These are phyloP conservation scores for Rhodotorula sphaerocarpa DNA, from an alignment of 768 basidiomycete species.

Conservation along the genomic window DNA sequence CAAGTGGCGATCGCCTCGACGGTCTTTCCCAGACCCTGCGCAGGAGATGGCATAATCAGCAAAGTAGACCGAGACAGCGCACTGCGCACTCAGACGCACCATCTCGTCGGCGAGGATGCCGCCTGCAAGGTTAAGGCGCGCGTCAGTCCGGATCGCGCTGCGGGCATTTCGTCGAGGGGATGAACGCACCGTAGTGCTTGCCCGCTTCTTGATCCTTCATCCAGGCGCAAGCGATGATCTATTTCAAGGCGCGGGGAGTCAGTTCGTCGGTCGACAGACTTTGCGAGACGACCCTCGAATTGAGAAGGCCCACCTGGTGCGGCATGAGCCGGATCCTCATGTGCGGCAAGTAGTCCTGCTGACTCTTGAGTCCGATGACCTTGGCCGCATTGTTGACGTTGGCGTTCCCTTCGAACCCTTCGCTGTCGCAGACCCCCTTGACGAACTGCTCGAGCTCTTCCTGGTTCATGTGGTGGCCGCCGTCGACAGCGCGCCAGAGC, in stretches of 20 bases:
- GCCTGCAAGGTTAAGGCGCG: not conserved
- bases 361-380: slow-evolving; percentile 51
- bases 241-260: slow-evolving; percentile 46
- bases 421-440: slow-evolving; percentile 12
- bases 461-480: not conserved
- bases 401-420: slow-evolving; percentile 45
- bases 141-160: too few relatives aligned
- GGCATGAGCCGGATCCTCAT: slow-evolving; percentile 60
- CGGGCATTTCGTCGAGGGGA: too few relatives aligned
- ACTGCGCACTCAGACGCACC: too few relatives aligned
- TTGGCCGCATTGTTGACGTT: slow-evolving; percentile 55
- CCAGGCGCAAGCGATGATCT: slow-evolving; percentile 54
- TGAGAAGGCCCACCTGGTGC: slow-evolving; percentile 11
- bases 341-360: slow-evolving; percentile 52
- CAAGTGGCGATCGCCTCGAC: slow-evolving; percentile 82
- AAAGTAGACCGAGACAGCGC: not conserved
- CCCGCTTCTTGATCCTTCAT: slow-evolving; percentile 46
- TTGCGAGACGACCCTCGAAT: too few relatives aligned
- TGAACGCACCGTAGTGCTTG: slow-evolving; percentile 13
- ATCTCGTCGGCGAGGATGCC: slow-evolving; percentile 28
- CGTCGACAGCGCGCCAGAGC: not conserved
- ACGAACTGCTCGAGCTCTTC: slow-evolving; percentile 12
- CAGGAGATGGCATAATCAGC: slow-evolving; percentile 5
- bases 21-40: slow-evolving; percentile 82
- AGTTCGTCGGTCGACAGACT: too few relatives aligned